Conservation (phyloP, 2,329 filamentous ascomycete genomes). For the Fusarium neocosmosporiellum region DNA sequence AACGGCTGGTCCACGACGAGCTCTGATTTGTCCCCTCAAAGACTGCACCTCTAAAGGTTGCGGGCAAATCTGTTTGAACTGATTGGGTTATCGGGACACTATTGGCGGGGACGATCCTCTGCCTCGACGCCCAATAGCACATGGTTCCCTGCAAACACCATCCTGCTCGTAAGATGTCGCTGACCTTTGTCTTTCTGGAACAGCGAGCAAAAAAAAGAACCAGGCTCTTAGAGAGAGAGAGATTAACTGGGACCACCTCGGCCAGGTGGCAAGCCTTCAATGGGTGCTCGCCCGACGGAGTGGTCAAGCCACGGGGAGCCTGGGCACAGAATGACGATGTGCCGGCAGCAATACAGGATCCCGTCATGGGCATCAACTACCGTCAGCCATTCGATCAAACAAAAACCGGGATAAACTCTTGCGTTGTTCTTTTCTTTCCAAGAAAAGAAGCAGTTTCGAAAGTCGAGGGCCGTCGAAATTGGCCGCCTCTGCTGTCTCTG, state of each 20-base stretch:
- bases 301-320: slow-evolving; percentile 3
- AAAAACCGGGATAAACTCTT: background rate
- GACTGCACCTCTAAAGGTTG: slow-evolving; percentile 22
- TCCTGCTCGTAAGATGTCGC: slow-evolving; percentile 20
- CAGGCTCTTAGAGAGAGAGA: slow-evolving; percentile 16
- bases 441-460: slow-evolving; percentile 10
- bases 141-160: slow-evolving; percentile 5
- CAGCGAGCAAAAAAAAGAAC: background rate
- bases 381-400: slow-evolving; percentile 6
- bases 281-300: slow-evolving; percentile 17
- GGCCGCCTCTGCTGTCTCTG: slow-evolving; percentile 23
- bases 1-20: background rate
- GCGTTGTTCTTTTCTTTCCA: background rate
- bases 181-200: slow-evolving; percentile 17
- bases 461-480: slow-evolving; percentile 12
- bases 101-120: slow-evolving; percentile 14
- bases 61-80: slow-evolving; percentile 35
- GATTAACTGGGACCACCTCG: slow-evolving; percentile 33
- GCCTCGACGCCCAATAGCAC: slow-evolving; percentile 23
- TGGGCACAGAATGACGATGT: slow-evolving; percentile 1
- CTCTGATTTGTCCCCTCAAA: slow-evolving; percentile 32
- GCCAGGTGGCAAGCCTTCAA: slow-evolving; percentile 40
- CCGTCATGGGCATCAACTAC: slow-evolving; percentile 2
- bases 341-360: background rate
- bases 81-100: slow-evolving; percentile 28